Evolutionary conservation across 495 filamentous ascomycete genomes (phyloP).

Genomic region (Hypoxylon crocopeplum): DNA sequence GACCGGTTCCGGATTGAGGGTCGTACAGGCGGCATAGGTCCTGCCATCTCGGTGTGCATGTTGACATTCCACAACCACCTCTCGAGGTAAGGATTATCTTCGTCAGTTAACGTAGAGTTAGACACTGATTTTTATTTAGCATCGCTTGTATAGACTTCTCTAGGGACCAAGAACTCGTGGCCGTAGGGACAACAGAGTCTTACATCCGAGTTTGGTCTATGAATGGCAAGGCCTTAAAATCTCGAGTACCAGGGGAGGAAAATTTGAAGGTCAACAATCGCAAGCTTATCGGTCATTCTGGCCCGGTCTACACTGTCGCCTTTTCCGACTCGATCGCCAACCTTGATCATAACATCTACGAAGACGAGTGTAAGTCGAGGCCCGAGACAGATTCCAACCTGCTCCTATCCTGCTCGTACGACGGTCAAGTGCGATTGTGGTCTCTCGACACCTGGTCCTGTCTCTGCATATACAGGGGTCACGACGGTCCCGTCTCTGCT

Average conservation of each 20-base stretch:
- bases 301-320: conserved; percentile 83
- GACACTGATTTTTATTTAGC: conserved; percentile 55
- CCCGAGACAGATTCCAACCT: conserved; percentile 71
- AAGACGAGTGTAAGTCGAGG: conserved; percentile 51
- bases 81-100: conserved; percentile 68
- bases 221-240: conserved; percentile 74
- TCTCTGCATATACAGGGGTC: conserved; percentile 90
- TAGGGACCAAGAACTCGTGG: conserved; percentile 81
- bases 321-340: conserved; percentile 80
- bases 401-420: conserved; percentile 85
- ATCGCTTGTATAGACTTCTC: conserved; percentile 93
- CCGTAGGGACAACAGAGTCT: conserved; percentile 87
- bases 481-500: conserved; percentile 87
- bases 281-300: conserved; percentile 90
- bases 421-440: conserved; percentile 90
- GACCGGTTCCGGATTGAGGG: conserved; percentile 86
- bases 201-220: conserved; percentile 94
- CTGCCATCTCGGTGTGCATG: conserved; percentile 87
- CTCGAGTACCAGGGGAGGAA: conserved; percentile 48
- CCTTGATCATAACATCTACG: conserved; percentile 51
- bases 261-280: conserved; percentile 62
- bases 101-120: background rate
- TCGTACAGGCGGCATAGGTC: conserved; percentile 78
- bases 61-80: conserved; percentile 97
- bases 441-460: conserved; percentile 88